Evolutionary conservation across 306 rosid genomes (phyloP).

Genomic region (Lotus japonicus): DNA sequence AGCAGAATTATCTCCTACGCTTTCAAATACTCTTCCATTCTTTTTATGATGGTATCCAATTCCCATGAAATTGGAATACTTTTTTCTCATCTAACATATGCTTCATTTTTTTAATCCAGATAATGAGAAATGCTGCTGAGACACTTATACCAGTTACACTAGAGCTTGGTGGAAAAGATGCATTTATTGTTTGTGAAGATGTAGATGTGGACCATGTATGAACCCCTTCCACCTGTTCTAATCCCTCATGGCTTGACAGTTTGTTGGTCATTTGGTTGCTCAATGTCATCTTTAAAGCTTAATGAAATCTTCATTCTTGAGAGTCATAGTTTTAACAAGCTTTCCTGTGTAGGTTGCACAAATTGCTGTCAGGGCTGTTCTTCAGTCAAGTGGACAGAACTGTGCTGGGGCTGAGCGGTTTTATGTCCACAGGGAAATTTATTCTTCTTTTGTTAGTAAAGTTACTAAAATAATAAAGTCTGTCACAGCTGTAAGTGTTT

Average conservation of each 20-base stretch:
- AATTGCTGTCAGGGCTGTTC: conserved; percentile 78
- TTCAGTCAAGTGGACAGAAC: conserved; percentile 94
- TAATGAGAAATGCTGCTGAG: conserved; percentile 79
- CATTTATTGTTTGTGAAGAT: conserved; percentile 83
- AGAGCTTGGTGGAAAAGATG: conserved; percentile 95
- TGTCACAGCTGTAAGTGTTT: conserved; percentile 64
- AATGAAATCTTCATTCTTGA: conserved; percentile 3
- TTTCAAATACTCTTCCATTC: background rate
- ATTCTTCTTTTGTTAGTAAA: conserved; percentile 62
- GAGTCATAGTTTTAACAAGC: conserved; percentile 18
- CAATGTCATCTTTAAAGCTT: background rate
- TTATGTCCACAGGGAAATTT: conserved; percentile 73
- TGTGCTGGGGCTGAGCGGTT: conserved; percentile 95
- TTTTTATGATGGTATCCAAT: background rate
- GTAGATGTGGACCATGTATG: conserved; percentile 77
- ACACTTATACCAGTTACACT: conserved; percentile 75
- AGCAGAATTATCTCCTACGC: background rate
- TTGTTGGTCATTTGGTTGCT: background rate
- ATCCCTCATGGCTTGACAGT: conserved; percentile 12
- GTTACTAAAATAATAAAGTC: conserved; percentile 68
- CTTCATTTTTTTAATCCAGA: conserved; percentile 40
- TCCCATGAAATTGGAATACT: background rate
- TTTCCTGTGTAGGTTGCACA: conserved; percentile 59
- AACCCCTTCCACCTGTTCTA: conserved; percentile 8
- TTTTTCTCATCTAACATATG: conserved; percentile 4